Conservation (phyloP, 805 yeast species). For the Myxozyma melibiosi region DNA sequence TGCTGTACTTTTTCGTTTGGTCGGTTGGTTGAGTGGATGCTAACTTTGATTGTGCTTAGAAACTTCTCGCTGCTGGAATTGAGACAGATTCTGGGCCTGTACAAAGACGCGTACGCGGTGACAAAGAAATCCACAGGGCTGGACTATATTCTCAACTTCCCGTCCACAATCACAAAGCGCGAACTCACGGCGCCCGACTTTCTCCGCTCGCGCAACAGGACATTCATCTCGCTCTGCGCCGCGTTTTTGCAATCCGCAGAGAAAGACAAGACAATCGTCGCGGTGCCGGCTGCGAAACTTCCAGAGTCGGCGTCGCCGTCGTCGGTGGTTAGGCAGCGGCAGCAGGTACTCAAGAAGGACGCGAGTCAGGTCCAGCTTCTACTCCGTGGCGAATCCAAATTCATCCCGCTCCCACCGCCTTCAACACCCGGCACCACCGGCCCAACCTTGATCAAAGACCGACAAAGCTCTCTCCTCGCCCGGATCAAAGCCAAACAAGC, state of each 20-base stretch:
- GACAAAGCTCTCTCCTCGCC: conserved; percentile 7
- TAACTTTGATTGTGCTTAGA: background rate
- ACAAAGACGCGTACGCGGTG: background rate
- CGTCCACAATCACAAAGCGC: background rate
- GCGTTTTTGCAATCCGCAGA: background rate
- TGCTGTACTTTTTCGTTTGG: background rate
- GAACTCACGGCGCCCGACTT: background rate
- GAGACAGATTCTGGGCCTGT: background rate
- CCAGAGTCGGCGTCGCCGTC: background rate
- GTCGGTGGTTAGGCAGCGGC: background rate
- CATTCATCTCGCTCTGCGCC: background rate
- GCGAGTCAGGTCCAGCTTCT: conserved; percentile 6
- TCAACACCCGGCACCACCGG: background rate
- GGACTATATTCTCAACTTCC: background rate
- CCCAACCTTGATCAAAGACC: background rate
- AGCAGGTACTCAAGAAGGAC: conserved; percentile 3
- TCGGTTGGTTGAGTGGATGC: background rate
- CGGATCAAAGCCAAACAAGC: conserved; percentile 8
- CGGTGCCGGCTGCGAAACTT: background rate
- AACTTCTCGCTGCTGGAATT: background rate
- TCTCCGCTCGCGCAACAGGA: background rate
- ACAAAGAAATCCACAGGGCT: background rate
- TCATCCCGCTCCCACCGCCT: background rate
- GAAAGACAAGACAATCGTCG: background rate
- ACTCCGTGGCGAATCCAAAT: conserved; percentile 1